Conservation (phyloP, 2,329 filamentous ascomycete species). For the Knoxdaviesia capensis region DNA sequence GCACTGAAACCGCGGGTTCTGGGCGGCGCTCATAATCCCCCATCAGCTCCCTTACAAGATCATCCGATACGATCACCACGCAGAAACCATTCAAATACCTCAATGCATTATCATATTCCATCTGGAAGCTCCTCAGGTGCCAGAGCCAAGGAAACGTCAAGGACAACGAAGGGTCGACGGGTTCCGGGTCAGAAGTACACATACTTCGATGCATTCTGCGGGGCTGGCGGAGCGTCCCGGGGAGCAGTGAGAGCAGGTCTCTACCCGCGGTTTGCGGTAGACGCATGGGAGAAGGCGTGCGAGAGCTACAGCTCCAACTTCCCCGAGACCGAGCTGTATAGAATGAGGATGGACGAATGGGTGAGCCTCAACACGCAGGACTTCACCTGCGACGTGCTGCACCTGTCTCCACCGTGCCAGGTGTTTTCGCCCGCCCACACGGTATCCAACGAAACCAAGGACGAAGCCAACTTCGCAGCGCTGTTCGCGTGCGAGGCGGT, state of each 20-base stretch:
- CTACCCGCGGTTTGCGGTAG: constrained; percentile 39
- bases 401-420: constrained; percentile 63
- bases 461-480: constrained; percentile 47
- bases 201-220: constrained; percentile 52
- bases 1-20: not conserved
- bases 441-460: constrained; percentile 37
- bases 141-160: not conserved
- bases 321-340: constrained; percentile 23
- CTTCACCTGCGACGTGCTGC: constrained; percentile 40
- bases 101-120: too few relatives aligned
- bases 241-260: constrained; percentile 41
- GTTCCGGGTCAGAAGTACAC: constrained; percentile 31
- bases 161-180: constrained; percentile 1
- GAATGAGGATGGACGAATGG: constrained; percentile 27
- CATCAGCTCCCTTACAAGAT: not conserved
- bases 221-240: constrained; percentile 49
- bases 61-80: not conserved
- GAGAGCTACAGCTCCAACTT: constrained; percentile 41
- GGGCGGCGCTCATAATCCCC: constrained; percentile 3
- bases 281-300: constrained; percentile 36
- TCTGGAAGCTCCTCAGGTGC: too few relatives aligned
- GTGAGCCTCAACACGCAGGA: constrained; percentile 16
- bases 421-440: constrained; percentile 58
- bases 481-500: constrained; percentile 33
- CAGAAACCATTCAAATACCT: not conserved